phyloP scores from a whole-genome alignment of 352 stramenopile species.

The Phytopythium cucurbitacearum region DNA sequence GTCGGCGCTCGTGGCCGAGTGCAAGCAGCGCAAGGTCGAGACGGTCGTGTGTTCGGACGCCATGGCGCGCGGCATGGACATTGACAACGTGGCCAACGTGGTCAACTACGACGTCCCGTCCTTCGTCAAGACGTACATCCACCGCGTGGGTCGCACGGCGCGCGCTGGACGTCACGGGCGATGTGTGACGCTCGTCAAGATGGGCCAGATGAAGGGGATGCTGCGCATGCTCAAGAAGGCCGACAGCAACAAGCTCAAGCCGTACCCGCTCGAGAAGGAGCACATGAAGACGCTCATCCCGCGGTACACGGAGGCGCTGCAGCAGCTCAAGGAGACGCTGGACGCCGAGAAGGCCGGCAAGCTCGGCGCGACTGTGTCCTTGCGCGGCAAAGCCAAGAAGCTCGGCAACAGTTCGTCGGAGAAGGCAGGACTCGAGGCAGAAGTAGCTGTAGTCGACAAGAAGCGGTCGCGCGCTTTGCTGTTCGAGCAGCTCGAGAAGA shows the following conservation, averaged over 20 bases:
- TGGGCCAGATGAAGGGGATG: conserved; percentile 76
- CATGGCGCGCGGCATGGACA: conserved; percentile 93
- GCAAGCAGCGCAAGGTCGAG: conserved; percentile 56
- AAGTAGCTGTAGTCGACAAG: conserved; percentile 33
- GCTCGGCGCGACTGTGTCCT: conserved; percentile 38
- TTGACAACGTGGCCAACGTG: conserved; percentile 89
- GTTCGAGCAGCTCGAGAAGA: conserved; percentile 54
- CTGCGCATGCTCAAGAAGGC: conserved; percentile 83
- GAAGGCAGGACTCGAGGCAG: conserved; percentile 14
- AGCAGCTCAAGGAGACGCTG: conserved; percentile 74
- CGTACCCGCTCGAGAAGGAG: conserved; percentile 53
- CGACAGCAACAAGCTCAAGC: conserved; percentile 67
- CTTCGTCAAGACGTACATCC: conserved; percentile 91
- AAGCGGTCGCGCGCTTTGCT: conserved; percentile 61
- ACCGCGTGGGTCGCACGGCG: conserved; percentile 80
- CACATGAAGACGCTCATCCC: conserved; percentile 83
- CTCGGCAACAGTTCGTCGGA: conserved; percentile 2
- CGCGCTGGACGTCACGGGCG: conserved; percentile 73
- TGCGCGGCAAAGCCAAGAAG: conserved; percentile 13
- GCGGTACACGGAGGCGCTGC: conserved; percentile 62
- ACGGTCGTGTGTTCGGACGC: conserved; percentile 91
- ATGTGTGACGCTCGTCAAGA: conserved; percentile 79
- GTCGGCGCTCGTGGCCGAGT: conserved; percentile 70
- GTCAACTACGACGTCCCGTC: conserved; percentile 94
- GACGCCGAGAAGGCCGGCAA: conserved; percentile 73